phyloP scores from a whole-genome alignment of 768 basidiomycete genomes.

The Nidula microcarpa region DNA sequence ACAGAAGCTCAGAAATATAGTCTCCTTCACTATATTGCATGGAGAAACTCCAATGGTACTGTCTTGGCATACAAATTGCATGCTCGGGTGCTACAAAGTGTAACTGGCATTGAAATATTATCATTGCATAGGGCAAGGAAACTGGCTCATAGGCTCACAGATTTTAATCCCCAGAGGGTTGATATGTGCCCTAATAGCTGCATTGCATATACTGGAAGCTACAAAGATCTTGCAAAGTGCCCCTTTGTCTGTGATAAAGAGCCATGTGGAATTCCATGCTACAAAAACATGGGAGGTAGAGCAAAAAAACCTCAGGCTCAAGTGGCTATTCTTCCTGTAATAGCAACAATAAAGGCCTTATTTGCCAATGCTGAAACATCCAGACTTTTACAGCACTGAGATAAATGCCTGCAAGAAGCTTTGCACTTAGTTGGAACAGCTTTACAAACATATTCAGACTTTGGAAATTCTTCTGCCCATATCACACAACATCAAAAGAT shows the following conservation, averaged over 20 bases:
- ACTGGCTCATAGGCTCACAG: slow-evolving; percentile 10
- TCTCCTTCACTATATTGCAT: slow-evolving; percentile 15
- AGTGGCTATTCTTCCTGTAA: slow-evolving; percentile 14
- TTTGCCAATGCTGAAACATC: slow-evolving; percentile 22
- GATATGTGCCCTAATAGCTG: slow-evolving; percentile 20
- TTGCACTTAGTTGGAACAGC: slow-evolving; percentile 12
- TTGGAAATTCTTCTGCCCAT: slow-evolving; percentile 16
- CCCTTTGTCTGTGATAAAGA: slow-evolving; percentile 9
- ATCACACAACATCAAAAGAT: slow-evolving; percentile 11
- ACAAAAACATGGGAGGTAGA: slow-evolving; percentile 2
- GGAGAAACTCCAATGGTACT: slow-evolving; percentile 15
- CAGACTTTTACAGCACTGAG: slow-evolving; percentile 15
- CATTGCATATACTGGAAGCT: slow-evolving; percentile 20
- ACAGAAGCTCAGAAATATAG: not conserved
- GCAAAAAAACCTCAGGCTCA: slow-evolving; percentile 14
- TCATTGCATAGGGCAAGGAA: slow-evolving; percentile 9
- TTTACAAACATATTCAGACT: slow-evolving; percentile 16
- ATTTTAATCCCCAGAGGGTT: slow-evolving; percentile 9
- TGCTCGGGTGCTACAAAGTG: slow-evolving; percentile 10
- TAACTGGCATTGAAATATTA: slow-evolving; percentile 13
- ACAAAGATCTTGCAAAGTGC: slow-evolving; percentile 5
- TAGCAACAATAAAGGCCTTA: slow-evolving; percentile 18
- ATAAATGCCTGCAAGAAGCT: slow-evolving; percentile 13
- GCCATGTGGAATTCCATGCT: slow-evolving; percentile 10
- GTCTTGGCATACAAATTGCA: slow-evolving; percentile 15